phyloP scores from a whole-genome alignment of 257 asterid genomes.

The Lycium ferocissimum region DNA sequence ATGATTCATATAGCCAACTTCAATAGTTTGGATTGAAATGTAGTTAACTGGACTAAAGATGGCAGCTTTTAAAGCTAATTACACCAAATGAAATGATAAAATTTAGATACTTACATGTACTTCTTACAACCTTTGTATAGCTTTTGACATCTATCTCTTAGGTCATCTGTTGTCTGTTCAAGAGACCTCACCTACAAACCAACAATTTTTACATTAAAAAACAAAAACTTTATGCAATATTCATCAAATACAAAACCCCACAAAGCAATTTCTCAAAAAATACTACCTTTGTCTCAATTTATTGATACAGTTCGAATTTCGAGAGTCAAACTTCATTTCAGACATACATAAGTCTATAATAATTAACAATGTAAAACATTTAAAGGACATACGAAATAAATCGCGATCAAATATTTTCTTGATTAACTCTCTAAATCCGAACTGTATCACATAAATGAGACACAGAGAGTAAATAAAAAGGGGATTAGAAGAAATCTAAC shows the following conservation, averaged over 20 bases:
- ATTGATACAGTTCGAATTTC: too few relatives aligned
- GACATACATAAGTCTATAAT: too few relatives aligned
- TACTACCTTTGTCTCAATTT: too few relatives aligned
- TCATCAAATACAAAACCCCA: not conserved
- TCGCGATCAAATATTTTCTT: too few relatives aligned
- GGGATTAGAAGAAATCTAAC: conserved; percentile 37
- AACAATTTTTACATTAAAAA: not conserved
- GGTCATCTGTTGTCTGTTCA: conserved; percentile 82
- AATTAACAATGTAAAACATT: not conserved
- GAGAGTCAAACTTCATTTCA: too few relatives aligned
- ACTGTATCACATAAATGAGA: too few relatives aligned
- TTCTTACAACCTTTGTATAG: conserved; percentile 82
- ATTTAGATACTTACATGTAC: conserved; percentile 67
- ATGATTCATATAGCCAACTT: not conserved
- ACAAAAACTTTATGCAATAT: conserved; percentile 25
- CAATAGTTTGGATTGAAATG: not conserved
- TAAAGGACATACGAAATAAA: too few relatives aligned
- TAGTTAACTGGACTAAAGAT: not conserved
- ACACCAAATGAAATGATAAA: not conserved
- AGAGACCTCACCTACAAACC: conserved; percentile 70
- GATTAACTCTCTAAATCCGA: too few relatives aligned
- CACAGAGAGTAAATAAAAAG: not conserved
- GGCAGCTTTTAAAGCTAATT: not conserved
- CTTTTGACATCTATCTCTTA: conserved; percentile 92
- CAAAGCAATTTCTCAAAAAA: not conserved